Evolutionary conservation across 768 basidiomycete genomes (phyloP).

Genomic region (Leccinum obscurum): DNA sequence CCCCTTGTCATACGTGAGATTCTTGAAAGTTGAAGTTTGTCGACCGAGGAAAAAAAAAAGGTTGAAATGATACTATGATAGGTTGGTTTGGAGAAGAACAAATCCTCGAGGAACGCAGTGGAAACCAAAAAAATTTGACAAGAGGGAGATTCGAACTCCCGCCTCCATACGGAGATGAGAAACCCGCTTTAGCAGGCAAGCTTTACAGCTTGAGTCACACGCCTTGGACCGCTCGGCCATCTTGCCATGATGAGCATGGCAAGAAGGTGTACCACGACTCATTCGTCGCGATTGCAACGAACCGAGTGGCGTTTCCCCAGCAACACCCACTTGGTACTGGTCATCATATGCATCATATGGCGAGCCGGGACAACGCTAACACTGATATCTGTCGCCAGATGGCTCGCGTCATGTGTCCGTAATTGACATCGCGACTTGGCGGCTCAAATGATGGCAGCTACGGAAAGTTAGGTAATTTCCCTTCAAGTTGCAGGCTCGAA

Average conservation of each 20-base stretch:
- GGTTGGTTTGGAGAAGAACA: background rate
- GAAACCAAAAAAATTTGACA: conserved; percentile 22
- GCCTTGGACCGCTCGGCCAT: conserved; percentile 65
- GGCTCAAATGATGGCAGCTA: background rate
- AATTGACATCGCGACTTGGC: background rate
- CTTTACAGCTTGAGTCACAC: conserved; percentile 55
- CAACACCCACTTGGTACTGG: too few species aligned
- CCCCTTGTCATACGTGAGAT: background rate
- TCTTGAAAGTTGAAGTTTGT: background rate
- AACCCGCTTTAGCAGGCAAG: conserved; percentile 31
- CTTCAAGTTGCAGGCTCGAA: background rate
- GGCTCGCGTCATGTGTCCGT: background rate
- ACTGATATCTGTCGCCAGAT: background rate
- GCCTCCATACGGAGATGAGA: conserved; percentile 35
- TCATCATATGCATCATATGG: too few species aligned
- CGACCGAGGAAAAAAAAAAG: background rate
- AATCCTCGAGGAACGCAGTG: background rate
- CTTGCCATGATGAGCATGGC: conserved; percentile 36
- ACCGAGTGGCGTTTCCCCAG: background rate
- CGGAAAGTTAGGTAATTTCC: too few species aligned
- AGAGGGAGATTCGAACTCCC: conserved; percentile 38
- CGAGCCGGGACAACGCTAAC: background rate
- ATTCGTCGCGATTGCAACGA: background rate
- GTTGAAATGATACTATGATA: background rate
- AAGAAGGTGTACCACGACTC: background rate